phyloP scores from a whole-genome alignment of 352 stramenopile genomes.

The Phytopythium kandeliae region DNA sequence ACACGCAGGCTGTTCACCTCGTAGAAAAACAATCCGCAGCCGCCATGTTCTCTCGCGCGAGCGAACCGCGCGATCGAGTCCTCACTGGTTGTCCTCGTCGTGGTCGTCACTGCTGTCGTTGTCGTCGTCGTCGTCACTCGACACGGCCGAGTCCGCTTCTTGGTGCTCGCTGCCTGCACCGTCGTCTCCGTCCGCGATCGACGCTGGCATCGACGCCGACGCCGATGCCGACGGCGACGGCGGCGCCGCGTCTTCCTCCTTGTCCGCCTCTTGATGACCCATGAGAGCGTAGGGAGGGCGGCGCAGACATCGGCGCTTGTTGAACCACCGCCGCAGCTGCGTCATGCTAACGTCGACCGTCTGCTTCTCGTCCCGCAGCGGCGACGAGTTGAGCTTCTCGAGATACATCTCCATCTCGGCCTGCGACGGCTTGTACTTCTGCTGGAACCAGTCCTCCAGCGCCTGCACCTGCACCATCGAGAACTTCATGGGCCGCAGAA shows the following conservation, averaged over 20 bases:
- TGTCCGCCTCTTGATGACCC: constrained; percentile 61
- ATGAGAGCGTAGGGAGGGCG: constrained; percentile 80
- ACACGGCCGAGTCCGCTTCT: constrained; percentile 2
- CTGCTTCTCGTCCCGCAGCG: constrained; percentile 77
- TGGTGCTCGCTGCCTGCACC: constrained; percentile 33
- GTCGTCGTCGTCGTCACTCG: constrained; percentile 19
- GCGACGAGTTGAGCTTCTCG: constrained; percentile 50
- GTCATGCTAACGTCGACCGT: constrained; percentile 83
- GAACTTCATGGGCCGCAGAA: constrained; percentile 82
- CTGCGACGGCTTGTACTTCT: constrained; percentile 83
- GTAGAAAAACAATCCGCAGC: constrained; percentile 1
- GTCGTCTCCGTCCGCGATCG: constrained; percentile 30
- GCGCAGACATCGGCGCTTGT: constrained; percentile 79
- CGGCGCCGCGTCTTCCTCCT: constrained; percentile 25
- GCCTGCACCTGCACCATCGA: constrained; percentile 78
- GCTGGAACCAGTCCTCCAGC: constrained; percentile 79
- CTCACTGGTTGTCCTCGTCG: constrained; percentile 17
- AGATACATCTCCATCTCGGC: constrained; percentile 78
- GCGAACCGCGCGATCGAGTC: not conserved
- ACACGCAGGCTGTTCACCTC: not conserved
- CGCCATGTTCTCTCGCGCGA: not conserved
- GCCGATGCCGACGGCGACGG: no score
- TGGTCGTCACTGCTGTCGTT: constrained; percentile 27
- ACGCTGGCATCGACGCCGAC: no score
- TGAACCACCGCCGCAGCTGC: constrained; percentile 80